These are phyloP conservation scores for Podospora fimiseda DNA, from an alignment of 495 filamentous ascomycete species.

Conservation along the genomic window DNA sequence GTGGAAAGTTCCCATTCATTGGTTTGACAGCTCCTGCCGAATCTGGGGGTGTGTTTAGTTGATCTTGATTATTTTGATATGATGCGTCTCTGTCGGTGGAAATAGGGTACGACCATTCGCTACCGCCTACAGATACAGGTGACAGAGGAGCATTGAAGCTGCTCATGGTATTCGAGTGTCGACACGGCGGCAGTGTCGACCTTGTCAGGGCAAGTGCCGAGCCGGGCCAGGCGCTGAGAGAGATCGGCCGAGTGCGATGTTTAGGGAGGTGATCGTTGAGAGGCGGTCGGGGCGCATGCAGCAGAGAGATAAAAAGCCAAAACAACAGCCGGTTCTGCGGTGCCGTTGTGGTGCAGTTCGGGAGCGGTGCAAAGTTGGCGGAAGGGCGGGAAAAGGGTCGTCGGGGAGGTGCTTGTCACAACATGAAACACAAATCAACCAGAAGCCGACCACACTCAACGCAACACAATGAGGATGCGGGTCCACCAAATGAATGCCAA, in stretches of 20 bases:
- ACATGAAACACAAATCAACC: conserved; percentile 17
- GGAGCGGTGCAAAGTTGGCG: not conserved
- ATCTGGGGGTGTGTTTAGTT: conserved; percentile 63
- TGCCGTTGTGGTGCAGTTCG: not conserved
- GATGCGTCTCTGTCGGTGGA: conserved; percentile 47
- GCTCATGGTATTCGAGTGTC: conserved; percentile 37
- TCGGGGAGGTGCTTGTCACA: conserved; percentile 8
- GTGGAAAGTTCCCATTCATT: conserved; percentile 51
- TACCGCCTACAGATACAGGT: conserved; percentile 73
- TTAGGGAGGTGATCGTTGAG: conserved; percentile 4
- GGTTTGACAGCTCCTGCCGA: conserved; percentile 57
- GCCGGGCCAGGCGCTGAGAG: conserved; percentile 9
- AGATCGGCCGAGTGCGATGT: not conserved
- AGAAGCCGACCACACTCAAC: conserved; percentile 9
- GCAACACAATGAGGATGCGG: not conserved
- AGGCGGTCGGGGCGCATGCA: not conserved
- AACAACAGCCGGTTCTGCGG: not conserved
- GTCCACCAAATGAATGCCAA: not conserved
- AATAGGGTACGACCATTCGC: conserved; percentile 79
- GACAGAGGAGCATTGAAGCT: conserved; percentile 62
- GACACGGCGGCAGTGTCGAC: conserved; percentile 11
- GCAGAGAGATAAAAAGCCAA: not conserved
- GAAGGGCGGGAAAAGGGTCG: not conserved
- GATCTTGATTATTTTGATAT: conserved; percentile 50
- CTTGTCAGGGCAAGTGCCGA: conserved; percentile 13